Conservation (phyloP, 2,329 filamentous ascomycete genomes). For the Aspergillus sp. region DNA sequence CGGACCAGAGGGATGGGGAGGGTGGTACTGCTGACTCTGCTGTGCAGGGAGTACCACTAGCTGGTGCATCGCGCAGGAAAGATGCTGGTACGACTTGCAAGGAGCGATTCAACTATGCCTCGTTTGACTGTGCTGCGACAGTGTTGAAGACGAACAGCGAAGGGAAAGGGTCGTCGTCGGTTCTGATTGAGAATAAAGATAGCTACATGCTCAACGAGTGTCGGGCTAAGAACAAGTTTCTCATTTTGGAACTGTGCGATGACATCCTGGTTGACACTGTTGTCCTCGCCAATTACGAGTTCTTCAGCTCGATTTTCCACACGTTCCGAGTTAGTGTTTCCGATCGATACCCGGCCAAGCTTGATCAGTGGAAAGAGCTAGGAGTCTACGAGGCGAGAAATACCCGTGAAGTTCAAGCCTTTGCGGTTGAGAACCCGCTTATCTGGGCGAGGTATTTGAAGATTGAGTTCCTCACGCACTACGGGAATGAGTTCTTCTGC, state of each 20-base stretch:
- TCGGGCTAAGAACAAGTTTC: slow-evolving; percentile 78
- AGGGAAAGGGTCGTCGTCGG: slow-evolving; percentile 80
- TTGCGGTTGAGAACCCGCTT: slow-evolving; percentile 86
- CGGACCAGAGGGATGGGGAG: slow-evolving; percentile 18
- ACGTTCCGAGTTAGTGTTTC: slow-evolving; percentile 88
- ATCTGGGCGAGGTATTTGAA: slow-evolving; percentile 94
- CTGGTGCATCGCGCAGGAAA: slow-evolving; percentile 67
- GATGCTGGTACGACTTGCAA: slow-evolving; percentile 97
- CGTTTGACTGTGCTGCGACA: slow-evolving; percentile 92
- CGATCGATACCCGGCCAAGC: slow-evolving; percentile 88
- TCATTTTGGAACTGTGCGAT: slow-evolving; percentile 91
- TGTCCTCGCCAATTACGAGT: slow-evolving; percentile 97
- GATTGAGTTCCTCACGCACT: slow-evolving; percentile 88
- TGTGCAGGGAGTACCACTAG: slow-evolving; percentile 43
- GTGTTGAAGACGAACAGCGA: slow-evolving; percentile 84
- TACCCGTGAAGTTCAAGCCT: slow-evolving; percentile 88
- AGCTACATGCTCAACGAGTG: slow-evolving; percentile 97
- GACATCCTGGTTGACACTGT: slow-evolving; percentile 84
- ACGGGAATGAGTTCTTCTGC: slow-evolving; percentile 95
- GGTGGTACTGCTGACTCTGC: slow-evolving; percentile 19
- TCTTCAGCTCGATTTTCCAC: slow-evolving; percentile 95
- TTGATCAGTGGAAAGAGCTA: slow-evolving; percentile 84
- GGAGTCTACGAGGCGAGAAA: slow-evolving; percentile 90
- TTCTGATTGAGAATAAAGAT: slow-evolving; percentile 95
- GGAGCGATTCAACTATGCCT: slow-evolving; percentile 94